Evolutionary conservation across 768 basidiomycete genomes (phyloP).

Genomic region (Lanmaoa rubissima): DNA sequence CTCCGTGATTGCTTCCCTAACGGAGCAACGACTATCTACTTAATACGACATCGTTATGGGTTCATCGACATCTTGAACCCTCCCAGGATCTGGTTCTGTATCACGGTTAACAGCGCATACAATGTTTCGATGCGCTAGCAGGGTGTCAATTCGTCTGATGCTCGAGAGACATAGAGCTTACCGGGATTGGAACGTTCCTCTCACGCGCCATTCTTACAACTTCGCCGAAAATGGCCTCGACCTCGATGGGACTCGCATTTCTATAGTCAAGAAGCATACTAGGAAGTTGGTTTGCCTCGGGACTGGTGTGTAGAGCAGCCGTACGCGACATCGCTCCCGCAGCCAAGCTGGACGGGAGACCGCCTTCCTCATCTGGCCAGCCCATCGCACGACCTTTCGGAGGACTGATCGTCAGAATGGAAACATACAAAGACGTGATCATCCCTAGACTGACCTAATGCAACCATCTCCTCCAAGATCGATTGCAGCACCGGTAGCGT

Average conservation of each 20-base stretch:
- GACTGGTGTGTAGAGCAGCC: slow-evolving; percentile 36
- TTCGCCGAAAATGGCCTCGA: slow-evolving; percentile 65
- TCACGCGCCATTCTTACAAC: slow-evolving; percentile 30
- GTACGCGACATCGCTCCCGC: slow-evolving; percentile 41
- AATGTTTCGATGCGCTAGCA: slow-evolving; percentile 57
- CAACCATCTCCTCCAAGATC: slow-evolving; percentile 44
- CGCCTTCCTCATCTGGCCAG: slow-evolving; percentile 45
- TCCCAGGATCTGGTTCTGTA: slow-evolving; percentile 61
- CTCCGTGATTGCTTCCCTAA: too few relatives aligned
- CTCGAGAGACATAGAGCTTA: neutral
- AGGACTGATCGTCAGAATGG: neutral
- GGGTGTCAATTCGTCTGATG: neutral
- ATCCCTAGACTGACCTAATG: slow-evolving; percentile 34
- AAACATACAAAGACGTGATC: neutral
- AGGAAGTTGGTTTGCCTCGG: slow-evolving; percentile 47
- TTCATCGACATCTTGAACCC: slow-evolving; percentile 14
- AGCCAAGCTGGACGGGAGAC: slow-evolving; percentile 45
- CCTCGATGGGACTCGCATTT: slow-evolving; percentile 57
- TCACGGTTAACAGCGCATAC: slow-evolving; percentile 56
- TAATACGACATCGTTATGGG: neutral
- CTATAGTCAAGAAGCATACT: slow-evolving; percentile 61
- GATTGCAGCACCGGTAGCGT: slow-evolving; percentile 49
- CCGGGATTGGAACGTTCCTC: slow-evolving; percentile 15
- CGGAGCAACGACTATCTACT: neutral
- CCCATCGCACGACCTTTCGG: slow-evolving; percentile 25